These are phyloP conservation scores for Raffaelea deltoideospora DNA, from an alignment of 2,329 filamentous ascomycete genomes.

Conservation along the genomic window DNA sequence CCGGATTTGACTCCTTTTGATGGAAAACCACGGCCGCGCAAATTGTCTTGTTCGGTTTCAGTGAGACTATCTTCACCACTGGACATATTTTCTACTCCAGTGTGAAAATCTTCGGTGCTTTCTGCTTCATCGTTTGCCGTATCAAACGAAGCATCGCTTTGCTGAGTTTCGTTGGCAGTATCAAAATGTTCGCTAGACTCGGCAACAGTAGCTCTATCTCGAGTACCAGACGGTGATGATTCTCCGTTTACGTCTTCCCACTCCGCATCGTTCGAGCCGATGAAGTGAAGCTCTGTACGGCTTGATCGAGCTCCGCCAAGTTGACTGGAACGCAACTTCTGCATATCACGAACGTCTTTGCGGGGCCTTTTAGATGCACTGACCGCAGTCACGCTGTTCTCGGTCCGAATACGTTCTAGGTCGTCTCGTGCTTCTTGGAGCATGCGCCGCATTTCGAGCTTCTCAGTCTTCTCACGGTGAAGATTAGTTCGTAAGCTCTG, in stretches of 20 bases:
- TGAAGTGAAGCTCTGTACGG: slow-evolving; percentile 57
- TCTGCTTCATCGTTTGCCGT: slow-evolving; percentile 66
- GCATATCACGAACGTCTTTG: slow-evolving; percentile 55
- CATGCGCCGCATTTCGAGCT: slow-evolving; percentile 87
- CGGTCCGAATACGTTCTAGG: slow-evolving; percentile 54
- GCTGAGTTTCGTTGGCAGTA: slow-evolving; percentile 56
- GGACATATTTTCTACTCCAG: slow-evolving; percentile 63
- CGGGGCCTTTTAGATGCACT: slow-evolving; percentile 43
- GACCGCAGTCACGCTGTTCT: slow-evolving; percentile 18
- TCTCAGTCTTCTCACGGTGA: slow-evolving; percentile 96
- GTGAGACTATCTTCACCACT: slow-evolving; percentile 64
- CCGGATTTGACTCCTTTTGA: neutral
- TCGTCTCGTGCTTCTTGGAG: slow-evolving; percentile 92
- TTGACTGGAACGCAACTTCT: slow-evolving; percentile 47
- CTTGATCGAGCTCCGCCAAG: slow-evolving; percentile 62
- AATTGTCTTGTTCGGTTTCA: slow-evolving; percentile 51
- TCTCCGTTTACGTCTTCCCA: slow-evolving; percentile 68
- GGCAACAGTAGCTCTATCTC: slow-evolving; percentile 13
- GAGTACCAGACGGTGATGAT: slow-evolving; percentile 30
- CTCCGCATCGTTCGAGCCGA: slow-evolving; percentile 53
- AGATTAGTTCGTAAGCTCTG: slow-evolving; percentile 90
- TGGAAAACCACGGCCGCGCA: slow-evolving; percentile 2
- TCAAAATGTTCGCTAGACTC: slow-evolving; percentile 59
- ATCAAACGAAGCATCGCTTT: slow-evolving; percentile 46
- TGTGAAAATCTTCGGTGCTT: slow-evolving; percentile 91